Base-by-base conservation (phyloP, 495 filamentous ascomycete species). In the Podospora comata region DNA sequence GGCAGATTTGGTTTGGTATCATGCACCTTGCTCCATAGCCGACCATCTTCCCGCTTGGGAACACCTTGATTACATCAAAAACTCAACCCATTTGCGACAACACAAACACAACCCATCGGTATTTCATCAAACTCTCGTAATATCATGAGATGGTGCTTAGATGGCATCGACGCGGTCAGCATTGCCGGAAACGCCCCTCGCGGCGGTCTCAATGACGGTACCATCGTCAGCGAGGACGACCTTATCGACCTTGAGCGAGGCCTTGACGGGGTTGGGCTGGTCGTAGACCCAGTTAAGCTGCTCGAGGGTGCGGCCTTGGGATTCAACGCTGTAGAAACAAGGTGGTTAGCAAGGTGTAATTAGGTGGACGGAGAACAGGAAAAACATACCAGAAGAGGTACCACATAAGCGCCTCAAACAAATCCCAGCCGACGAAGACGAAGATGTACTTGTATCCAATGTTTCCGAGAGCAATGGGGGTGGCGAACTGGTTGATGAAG, bases 191-290 rank as follows among this genome's bases (percentile, higher is more conserved):
- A 48, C 13, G 13, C 32, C 61, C 61, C 34, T 63, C 61, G 34
- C 61, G 0, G 30, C 32, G n/a, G 20, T 86, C 76, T 85, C 84
- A 5, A 81, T 77, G 27, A 88, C 84, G 27, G 75, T 80, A 30
- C 85, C 85, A 62, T 87, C 83, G 20, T 76, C 73, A 63, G 81
- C 80, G 18, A 87, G 71, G 57, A 87, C 77, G 66, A 88, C 78
- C 78, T 85, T 86, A 74, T 87, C 81, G 64, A 81, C 79, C 70
- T 78, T 79, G 65, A 82, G 77, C 5, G 82, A 84, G 23, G 81
- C 82, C 72, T 81, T 82, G 73, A 84, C 82, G 15, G 82, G 82
- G 70, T 80, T 79, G 54, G 79, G 77, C 70, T 83, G 81, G 68
- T 80, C 67, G 73, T 83, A 84, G 30, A 84, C 80, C 80, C 80